These are phyloP conservation scores for Pestalotiopsis sp. DNA, from an alignment of 2,329 filamentous ascomycete genomes.

Conservation along the genomic window DNA sequence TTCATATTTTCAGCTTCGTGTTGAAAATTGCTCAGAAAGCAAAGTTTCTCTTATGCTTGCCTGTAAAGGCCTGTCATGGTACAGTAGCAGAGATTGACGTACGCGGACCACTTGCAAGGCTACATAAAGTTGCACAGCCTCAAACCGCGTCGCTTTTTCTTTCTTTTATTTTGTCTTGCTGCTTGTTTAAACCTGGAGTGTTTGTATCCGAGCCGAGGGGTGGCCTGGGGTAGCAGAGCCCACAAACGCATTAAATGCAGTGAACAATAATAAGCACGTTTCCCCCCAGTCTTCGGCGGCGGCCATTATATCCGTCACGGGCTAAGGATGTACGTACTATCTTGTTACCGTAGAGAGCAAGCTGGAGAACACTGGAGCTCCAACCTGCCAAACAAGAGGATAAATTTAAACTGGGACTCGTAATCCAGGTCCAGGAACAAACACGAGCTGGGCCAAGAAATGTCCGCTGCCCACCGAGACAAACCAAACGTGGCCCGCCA, in stretches of 20 bases:
- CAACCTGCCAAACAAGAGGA: neutral
- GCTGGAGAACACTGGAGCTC: too few relatives aligned
- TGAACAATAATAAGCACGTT: neutral
- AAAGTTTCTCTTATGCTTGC: neutral
- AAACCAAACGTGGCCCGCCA: neutral
- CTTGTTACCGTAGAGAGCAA: too few relatives aligned
- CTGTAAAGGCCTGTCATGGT: neutral
- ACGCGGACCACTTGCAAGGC: neutral
- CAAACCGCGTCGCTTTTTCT: neutral
- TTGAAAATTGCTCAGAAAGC: neutral
- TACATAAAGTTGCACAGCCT: constrained; percentile 2
- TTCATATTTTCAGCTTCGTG: neutral
- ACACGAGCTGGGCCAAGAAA: neutral
- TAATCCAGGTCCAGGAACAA: neutral
- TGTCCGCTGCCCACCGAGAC: neutral
- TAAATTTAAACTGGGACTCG: neutral
- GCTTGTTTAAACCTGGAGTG: neutral
- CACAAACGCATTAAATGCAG: neutral
- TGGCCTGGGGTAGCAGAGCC: neutral
- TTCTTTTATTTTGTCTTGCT: too few relatives aligned
- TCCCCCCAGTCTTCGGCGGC: neutral
- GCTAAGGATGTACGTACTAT: neutral
- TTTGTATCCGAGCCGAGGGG: neutral
- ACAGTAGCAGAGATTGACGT: neutral
- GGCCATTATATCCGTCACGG: neutral